Percentiles rank a stretch among this genome's conserved stretches.
phyloP scores from a whole-genome alignment of 352 stramenopile genomes.

The Blastocystis sp. region DNA sequence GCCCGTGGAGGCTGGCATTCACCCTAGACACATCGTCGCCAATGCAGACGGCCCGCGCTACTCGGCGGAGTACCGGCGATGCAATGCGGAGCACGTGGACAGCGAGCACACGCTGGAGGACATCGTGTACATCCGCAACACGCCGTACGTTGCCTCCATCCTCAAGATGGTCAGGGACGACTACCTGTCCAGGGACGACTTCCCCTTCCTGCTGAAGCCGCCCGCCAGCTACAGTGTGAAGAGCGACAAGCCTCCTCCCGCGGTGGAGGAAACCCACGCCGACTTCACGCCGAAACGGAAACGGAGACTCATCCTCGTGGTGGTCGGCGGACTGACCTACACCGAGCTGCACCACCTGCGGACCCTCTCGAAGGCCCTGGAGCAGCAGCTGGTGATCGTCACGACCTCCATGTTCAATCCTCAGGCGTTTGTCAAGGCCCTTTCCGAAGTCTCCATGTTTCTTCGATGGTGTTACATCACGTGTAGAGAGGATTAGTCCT shows the following conservation, averaged over 20 bases:
- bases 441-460: conserved; percentile 36
- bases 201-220: conserved; percentile 51
- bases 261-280: conserved; percentile 6
- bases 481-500: neutral
- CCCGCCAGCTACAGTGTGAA: conserved; percentile 18
- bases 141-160: conserved; percentile 26
- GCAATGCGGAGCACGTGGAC: conserved; percentile 13
- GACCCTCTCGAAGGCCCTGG: conserved; percentile 25
- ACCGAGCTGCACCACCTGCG: conserved; percentile 61
- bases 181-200: conserved; percentile 45
- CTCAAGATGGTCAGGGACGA: conserved; percentile 49
- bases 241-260: neutral
- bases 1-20: neutral
- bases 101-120: conserved; percentile 44
- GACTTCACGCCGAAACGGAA: conserved; percentile 48
- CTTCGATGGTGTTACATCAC: neutral
- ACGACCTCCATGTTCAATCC: conserved; percentile 48
- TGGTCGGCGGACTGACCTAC: conserved; percentile 52
- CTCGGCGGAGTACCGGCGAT: neutral
- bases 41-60: neutral
- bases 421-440: conserved; percentile 27
- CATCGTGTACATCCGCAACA: conserved; percentile 60
- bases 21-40: conserved; percentile 2
- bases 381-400: conserved; percentile 44
- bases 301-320: conserved; percentile 33